phyloP scores from a whole-genome alignment of 768 basidiomycete genomes.

The Hydnomerulius pinastri region DNA sequence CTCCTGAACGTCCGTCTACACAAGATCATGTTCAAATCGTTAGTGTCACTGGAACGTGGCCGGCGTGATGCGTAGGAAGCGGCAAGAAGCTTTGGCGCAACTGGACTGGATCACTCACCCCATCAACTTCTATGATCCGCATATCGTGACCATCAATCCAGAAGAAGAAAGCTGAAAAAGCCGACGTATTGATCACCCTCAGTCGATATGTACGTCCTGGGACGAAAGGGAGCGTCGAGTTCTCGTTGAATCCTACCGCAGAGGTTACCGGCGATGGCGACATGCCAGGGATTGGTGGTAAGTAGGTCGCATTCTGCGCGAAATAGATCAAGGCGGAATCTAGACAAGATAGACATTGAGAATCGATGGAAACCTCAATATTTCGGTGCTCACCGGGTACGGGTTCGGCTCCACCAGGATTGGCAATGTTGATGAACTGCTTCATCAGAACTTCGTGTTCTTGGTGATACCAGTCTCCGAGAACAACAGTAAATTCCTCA shows the following conservation, averaged over 20 bases:
- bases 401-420: conserved; percentile 87
- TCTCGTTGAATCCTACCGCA: conserved; percentile 81
- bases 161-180: conserved; percentile 75
- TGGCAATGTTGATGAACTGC: conserved; percentile 66
- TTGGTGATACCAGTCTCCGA: conserved; percentile 93
- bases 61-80: too few species aligned
- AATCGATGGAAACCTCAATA: background rate
- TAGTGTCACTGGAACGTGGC: background rate
- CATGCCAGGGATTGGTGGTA: conserved; percentile 56
- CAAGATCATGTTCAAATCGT: background rate
- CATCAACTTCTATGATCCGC: conserved; percentile 82
- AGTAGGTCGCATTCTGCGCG: conserved; percentile 70
- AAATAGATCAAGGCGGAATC: conserved; percentile 86
- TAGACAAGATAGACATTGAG: conserved; percentile 25
- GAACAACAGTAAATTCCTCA: conserved; percentile 83
- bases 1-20: conserved; percentile 74
- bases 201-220: conserved; percentile 91
- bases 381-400: conserved; percentile 82
- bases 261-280: conserved; percentile 48
- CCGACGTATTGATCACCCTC: conserved; percentile 82
- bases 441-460: conserved; percentile 64
- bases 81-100: too few species aligned
- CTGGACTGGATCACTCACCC: conserved; percentile 48
- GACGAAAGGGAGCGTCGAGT: conserved; percentile 77
- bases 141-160: conserved; percentile 91